phyloP scores from a whole-genome alignment of 2,329 filamentous ascomycete species.

The Penicillium sp. region DNA sequence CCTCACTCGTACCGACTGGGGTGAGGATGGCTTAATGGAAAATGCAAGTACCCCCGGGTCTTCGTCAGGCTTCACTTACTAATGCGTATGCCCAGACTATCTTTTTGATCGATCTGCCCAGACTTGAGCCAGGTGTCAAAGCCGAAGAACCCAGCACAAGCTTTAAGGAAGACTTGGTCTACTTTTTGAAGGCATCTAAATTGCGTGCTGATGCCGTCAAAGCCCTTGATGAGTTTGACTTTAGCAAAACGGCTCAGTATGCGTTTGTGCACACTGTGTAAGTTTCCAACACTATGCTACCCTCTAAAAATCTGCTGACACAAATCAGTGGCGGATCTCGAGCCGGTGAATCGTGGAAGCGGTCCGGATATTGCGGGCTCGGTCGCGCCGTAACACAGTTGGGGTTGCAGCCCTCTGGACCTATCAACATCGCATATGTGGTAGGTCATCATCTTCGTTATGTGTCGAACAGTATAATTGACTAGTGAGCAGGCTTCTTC shows the following conservation, averaged over 20 bases:
- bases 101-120: constrained; percentile 89
- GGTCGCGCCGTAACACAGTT: constrained; percentile 66
- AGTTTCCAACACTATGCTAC: constrained; percentile 33
- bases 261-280: constrained; percentile 86
- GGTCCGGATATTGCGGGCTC: constrained; percentile 74
- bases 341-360: constrained; percentile 46
- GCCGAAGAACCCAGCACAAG: constrained; percentile 40
- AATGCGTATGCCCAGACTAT: constrained; percentile 58
- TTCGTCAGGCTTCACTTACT: constrained; percentile 1
- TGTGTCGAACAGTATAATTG: constrained; percentile 13
- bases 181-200: constrained; percentile 69
- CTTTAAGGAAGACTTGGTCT: constrained; percentile 71
- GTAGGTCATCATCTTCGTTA: constrained; percentile 45
- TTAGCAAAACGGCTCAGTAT: constrained; percentile 68
- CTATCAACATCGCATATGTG: constrained; percentile 72
- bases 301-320: constrained; percentile 11
- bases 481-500: constrained; percentile 66
- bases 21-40: constrained; percentile 75
- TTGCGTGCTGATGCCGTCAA: constrained; percentile 65
- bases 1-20: constrained; percentile 84
- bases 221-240: constrained; percentile 79
- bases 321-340: constrained; percentile 59
- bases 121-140: constrained; percentile 29
- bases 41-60: constrained; percentile 59
- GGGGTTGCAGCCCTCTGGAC: constrained; percentile 57